Conservation (phyloP, 2,329 filamentous ascomycete genomes). For the Talaromyces pinophilus region DNA sequence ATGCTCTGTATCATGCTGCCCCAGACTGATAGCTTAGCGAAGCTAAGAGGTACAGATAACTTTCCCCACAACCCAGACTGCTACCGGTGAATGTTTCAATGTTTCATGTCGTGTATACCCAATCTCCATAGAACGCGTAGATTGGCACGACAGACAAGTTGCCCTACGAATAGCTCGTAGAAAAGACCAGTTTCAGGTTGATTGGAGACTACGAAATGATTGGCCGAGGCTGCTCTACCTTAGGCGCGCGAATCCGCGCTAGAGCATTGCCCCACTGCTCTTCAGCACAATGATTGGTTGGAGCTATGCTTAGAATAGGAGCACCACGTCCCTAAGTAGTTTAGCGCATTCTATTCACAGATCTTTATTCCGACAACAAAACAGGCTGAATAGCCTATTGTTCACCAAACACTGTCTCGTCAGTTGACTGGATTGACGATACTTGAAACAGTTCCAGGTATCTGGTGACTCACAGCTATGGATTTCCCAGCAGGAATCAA, state of each 20-base stretch:
- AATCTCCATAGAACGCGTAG: not conserved
- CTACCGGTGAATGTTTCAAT: not conserved
- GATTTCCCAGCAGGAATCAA: not conserved
- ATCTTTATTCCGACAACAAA: constrained; percentile 5
- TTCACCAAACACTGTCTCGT: not conserved
- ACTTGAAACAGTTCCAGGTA: constrained; percentile 10
- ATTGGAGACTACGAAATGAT: not conserved
- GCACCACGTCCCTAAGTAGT: not conserved
- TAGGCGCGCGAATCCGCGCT: constrained; percentile 10
- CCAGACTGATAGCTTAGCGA: constrained; percentile 24
- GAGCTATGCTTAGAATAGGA: not conserved
- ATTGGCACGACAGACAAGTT: not conserved
- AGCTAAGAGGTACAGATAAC: too few relatives aligned
- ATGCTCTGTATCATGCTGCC: constrained; percentile 50
- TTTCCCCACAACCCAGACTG: not conserved
- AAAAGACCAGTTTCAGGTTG: constrained; percentile 8
- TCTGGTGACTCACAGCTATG: constrained; percentile 5
- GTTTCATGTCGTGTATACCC: not conserved
- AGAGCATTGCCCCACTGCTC: not conserved
- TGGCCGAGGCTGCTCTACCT: constrained; percentile 12
- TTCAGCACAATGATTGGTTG: not conserved
- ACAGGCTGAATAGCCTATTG: not conserved
- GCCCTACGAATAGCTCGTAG: not conserved
- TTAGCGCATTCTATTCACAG: not conserved
- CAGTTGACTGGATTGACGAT: not conserved